phyloP scores from a whole-genome alignment of 257 asterid species.

The Solanum paucissectum region DNA sequence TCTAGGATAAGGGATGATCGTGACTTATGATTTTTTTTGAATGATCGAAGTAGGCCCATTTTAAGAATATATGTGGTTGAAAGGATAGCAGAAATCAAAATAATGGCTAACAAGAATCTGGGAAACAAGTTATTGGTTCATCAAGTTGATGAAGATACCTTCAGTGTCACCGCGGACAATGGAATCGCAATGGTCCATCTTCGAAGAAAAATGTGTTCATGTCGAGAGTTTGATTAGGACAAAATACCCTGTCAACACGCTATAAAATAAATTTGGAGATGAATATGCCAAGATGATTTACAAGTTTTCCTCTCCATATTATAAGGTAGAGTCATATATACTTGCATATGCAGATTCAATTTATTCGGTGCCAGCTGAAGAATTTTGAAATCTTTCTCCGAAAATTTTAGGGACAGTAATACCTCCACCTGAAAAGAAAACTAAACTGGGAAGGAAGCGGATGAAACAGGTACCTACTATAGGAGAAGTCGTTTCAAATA shows the following conservation, averaged over 20 bases:
- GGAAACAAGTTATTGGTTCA: background rate
- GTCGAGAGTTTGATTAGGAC: background rate
- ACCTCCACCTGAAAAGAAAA: background rate
- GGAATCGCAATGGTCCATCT: background rate
- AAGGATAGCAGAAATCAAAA: background rate
- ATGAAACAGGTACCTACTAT: background rate
- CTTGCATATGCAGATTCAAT: background rate
- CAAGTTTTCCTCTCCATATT: background rate
- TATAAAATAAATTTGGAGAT: background rate
- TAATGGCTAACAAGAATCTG: background rate
- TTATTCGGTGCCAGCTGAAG: background rate
- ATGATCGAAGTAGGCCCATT: no score
- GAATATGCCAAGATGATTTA: background rate
- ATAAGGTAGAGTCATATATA: background rate
- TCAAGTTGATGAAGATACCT: background rate
- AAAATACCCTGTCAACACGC: background rate
- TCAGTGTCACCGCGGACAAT: background rate
- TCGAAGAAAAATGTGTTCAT: background rate
- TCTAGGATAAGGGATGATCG: no score
- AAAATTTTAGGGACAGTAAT: background rate
- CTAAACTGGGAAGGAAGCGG: background rate
- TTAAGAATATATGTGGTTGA: no score
- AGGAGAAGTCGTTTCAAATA: background rate
- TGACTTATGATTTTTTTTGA: no score
- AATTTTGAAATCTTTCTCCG: background rate